These are phyloP conservation scores for Isabelozyma pseudorhagii DNA, from an alignment of 805 yeast genomes.

Conservation along the genomic window DNA sequence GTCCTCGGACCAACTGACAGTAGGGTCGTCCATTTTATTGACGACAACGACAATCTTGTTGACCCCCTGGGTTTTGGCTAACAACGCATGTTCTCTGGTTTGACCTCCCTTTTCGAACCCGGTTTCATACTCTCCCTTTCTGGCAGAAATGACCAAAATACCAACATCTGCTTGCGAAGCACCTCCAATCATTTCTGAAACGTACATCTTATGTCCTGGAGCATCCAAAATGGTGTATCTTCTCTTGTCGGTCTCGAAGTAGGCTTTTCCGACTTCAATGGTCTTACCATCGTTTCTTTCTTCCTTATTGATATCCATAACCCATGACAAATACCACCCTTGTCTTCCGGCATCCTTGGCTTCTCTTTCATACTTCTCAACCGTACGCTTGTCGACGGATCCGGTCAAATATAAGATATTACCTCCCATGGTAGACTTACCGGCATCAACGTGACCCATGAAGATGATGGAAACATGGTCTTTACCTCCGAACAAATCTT, in stretches of 20 bases:
- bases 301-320: slow-evolving; percentile 98
- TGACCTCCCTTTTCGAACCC: slow-evolving; percentile 99
- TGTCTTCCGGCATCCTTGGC: slow-evolving; percentile 99
- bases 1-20: slow-evolving; percentile 93
- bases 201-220: slow-evolving; percentile 99
- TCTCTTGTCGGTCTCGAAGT: slow-evolving; percentile 96
- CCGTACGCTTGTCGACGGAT: slow-evolving; percentile 97
- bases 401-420: slow-evolving; percentile 90
- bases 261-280: slow-evolving; percentile 97
- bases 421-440: slow-evolving; percentile 99
- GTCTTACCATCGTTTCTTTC: slow-evolving; percentile 99
- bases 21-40: slow-evolving; percentile 98
- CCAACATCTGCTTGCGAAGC: slow-evolving; percentile 99
- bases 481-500: slow-evolving; percentile 94
- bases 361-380: slow-evolving; percentile 96
- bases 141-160: slow-evolving; percentile 92
- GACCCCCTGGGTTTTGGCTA: slow-evolving; percentile 98
- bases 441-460: slow-evolving; percentile 99
- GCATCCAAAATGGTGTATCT: slow-evolving; percentile 98
- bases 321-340: slow-evolving; percentile 99
- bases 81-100: slow-evolving; percentile 94
- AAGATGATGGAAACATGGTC: slow-evolving; percentile 95
- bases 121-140: slow-evolving; percentile 99
- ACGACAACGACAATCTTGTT: slow-evolving; percentile 89
- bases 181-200: slow-evolving; percentile 99